Conservation (phyloP, 2,329 filamentous ascomycete genomes). For the Hirsutella thompsonii region DNA sequence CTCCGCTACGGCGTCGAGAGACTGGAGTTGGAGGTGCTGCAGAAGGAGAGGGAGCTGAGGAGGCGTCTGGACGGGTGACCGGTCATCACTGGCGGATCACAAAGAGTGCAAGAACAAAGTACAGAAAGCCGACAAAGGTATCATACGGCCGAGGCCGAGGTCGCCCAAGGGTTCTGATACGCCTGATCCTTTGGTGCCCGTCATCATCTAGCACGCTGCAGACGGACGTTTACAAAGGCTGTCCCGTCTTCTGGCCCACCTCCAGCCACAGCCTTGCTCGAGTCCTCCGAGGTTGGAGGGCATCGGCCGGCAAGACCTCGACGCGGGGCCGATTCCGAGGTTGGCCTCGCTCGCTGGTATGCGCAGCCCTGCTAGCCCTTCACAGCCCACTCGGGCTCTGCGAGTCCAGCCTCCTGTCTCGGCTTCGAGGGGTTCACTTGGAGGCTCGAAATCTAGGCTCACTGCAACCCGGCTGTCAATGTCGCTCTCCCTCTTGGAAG, state of each 20-base stretch:
- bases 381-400: neutral
- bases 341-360: neutral
- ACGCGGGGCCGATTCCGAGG: conserved; percentile 8
- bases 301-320: conserved; percentile 4
- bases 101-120: neutral
- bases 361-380: neutral
- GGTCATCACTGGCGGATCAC: no score
- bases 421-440: neutral
- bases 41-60: conserved; percentile 50
- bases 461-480: no score
- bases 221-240: no score
- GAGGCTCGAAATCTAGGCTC: neutral
- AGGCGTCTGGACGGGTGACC: conserved; percentile 23
- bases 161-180: no score
- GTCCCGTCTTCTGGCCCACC: no score
- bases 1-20: conserved; percentile 78
- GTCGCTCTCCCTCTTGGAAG: no score
- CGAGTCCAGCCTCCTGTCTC: neutral
- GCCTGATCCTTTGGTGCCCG: no score
- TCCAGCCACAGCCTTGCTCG: no score
- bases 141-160: no score
- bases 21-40: conserved; percentile 73
- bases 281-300: neutral
- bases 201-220: no score
- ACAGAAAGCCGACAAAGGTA: neutral